Evolutionary conservation across 1,139 yeast genomes (phyloP).

Genomic region (Hemisphaericaspora lyxosophila): DNA sequence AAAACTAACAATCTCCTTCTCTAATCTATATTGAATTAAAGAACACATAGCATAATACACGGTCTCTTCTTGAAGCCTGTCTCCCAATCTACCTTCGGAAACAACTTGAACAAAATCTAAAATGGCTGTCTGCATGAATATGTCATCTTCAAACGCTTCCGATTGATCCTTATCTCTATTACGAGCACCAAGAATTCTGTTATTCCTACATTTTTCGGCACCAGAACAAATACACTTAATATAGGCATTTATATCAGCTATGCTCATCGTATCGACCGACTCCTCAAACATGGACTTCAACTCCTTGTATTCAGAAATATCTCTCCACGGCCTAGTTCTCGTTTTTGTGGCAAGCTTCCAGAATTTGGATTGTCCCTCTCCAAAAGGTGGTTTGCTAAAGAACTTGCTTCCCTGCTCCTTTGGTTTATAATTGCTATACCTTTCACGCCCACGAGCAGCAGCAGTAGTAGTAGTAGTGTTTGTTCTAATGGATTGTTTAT

Average conservation of each 20-base stretch:
- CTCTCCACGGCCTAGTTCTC: too few relatives aligned
- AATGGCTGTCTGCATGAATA: constrained; percentile 33
- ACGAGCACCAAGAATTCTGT: constrained; percentile 30
- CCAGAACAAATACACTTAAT: constrained; percentile 11
- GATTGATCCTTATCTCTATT: constrained; percentile 44
- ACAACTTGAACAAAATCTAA: constrained; percentile 34
- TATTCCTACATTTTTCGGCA: constrained; percentile 19
- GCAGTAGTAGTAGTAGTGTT: background rate
- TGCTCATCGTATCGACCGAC: too few relatives aligned
- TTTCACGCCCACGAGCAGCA: background rate
- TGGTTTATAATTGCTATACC: too few relatives aligned
- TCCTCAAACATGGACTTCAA: too few relatives aligned
- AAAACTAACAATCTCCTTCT: constrained; percentile 35
- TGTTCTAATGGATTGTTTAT: background rate
- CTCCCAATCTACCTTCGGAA: constrained; percentile 29
- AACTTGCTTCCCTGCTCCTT: too few relatives aligned
- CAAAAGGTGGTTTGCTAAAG: too few relatives aligned
- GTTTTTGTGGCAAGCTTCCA: too few relatives aligned
- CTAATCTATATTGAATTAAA: constrained; percentile 29
- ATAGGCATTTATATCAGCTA: too few relatives aligned
- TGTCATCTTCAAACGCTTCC: constrained; percentile 30
- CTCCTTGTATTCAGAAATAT: too few relatives aligned
- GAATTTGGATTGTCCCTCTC: too few relatives aligned
- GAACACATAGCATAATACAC: constrained; percentile 1
- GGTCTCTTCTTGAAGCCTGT: background rate